Conservation (phyloP, 208 protist species). For the Trypanosoma rangeli region DNA sequence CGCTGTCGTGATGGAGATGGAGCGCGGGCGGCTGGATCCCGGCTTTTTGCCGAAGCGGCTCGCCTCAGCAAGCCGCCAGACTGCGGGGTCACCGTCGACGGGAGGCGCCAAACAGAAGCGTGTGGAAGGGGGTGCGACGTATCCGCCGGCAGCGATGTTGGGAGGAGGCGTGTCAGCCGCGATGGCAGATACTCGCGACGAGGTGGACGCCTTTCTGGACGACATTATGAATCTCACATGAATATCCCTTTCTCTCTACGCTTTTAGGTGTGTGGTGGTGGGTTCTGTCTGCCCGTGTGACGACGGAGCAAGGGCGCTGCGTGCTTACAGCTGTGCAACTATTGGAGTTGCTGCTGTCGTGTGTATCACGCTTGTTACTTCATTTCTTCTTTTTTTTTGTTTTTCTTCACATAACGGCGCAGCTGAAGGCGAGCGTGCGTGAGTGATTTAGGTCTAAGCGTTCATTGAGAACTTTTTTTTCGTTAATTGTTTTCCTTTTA, state of each 20-base stretch:
- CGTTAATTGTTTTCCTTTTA: not conserved
- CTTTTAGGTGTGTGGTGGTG: not conserved
- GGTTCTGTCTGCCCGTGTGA: too few relatives aligned
- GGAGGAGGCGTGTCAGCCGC: not conserved
- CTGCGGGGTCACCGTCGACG: not conserved
- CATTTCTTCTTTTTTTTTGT: not conserved
- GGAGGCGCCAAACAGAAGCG: not conserved
- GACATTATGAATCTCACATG: slow-evolving; percentile 59
- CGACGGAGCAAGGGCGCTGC: too few relatives aligned
- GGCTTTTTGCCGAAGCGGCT: slow-evolving; percentile 72
- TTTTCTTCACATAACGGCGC: not conserved
- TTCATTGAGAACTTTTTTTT: not conserved
- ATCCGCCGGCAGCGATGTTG: not conserved
- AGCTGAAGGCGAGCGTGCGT: not conserved
- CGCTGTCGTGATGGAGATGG: slow-evolving; percentile 63
- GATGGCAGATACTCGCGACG: slow-evolving; percentile 6
- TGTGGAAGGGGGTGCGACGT: not conserved
- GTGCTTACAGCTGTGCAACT: too few relatives aligned
- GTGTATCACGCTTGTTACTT: too few relatives aligned
- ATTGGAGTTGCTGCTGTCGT: too few relatives aligned
- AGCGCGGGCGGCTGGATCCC: slow-evolving; percentile 61
- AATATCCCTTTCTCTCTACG: not conserved
- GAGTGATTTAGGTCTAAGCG: too few relatives aligned
- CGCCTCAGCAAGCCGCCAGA: slow-evolving; percentile 18
- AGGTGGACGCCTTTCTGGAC: slow-evolving; percentile 65